Base-by-base conservation (phyloP, 2,329 filamentous ascomycete genomes). In the Exophiala spinifera region DNA sequence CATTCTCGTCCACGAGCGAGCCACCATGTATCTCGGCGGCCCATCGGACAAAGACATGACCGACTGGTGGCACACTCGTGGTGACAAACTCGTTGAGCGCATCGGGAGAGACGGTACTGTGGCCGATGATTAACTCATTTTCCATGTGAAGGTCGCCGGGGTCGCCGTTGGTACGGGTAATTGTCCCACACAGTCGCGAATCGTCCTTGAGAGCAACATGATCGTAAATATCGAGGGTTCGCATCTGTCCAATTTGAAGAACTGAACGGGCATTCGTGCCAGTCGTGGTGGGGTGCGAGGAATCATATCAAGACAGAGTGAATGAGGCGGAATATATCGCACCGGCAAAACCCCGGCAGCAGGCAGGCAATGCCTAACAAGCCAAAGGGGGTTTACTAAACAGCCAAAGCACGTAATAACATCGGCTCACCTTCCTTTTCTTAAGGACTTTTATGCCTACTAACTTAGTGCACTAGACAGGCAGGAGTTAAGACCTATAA, bases 11-110 rank as follows among this genome's bases (percentile, higher is more conserved):
- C 10, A 74, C 59, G 31, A 75, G 64, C 61, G 70, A 64, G 68
- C 60, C 74, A 62, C 77, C 78, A 73, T 64, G 59, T 1, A 63
- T 62, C 11, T 66, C 63, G 10, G 69, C 64, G 4, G 62, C 60
- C 46, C 72, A 74, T 13, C 70, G 69, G 10, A 83, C 73, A 21
- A 79, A 72, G 7, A 80, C 76, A 39, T 77, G 78, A 53, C 76
- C 76, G 47, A 72, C 72, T 2, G 80, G 78, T 0, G 80, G 80
- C 60, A 61, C 52, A 36, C 51, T 51, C 13, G 48, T 51, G 5
- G 25, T 31, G 11, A 56, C 13, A 42, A 60, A 62, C 13, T 62
- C 61, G 40, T 62, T 56, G 17, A 68, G 45, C 55, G 68, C 60
- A 20, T 66, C 61, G 46, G 66, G 46, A 6, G 68, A 65, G 4